Evolutionary conservation across 352 stramenopile species (phyloP), one percentile per base, ranked within the genome.

Genomic region (Halophytophthora batemanensis): DNA sequence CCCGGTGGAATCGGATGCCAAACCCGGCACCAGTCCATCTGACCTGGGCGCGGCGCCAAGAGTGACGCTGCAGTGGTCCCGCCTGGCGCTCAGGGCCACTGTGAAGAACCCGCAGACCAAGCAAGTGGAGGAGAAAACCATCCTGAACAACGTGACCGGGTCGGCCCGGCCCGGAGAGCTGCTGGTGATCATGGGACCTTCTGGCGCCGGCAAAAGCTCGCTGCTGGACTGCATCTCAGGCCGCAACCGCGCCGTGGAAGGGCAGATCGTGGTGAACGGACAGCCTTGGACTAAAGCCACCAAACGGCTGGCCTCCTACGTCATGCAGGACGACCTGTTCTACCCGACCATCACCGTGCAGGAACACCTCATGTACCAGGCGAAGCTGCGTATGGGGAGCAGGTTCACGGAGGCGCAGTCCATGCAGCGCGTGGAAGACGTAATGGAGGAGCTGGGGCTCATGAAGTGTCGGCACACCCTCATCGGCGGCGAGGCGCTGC

Each of bases 161-260:
- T 54, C 52, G 15, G 75, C 76, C 2, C 40, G 42, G 6, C 77
- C 77, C 6, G 80, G 79, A 7, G 63, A 80, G 18, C 59, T 90
- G 2, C 53, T 88, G 12, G 76, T 82, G 13, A 70, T 93, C 52
- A 87, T 89, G 70, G 82, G 80, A 14, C 72, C 71, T 1, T 83
- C 69, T 0, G 82, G 83, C 12, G 79, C 84, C 28, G 89, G 90
- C 11, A 98, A 98, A 60, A 97, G 87, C n/a, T 97, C 93, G 2
- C 76, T 98, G 6, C 78, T 97, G 7, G 92, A 98, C 74, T 95
- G 97, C 18, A 90, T 98, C 45, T 87, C 93, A 0, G 67, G 91
- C 12, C 72, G 92, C 33, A 98, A 98, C 49, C 78, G 58, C 13
- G 66, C 66, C 7, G 84, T 90, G 5, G 67, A 79, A 29, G 75